These are phyloP conservation scores for Isatis lusitanica DNA, from an alignment of 441 rosid species.

Conservation along the genomic window DNA sequence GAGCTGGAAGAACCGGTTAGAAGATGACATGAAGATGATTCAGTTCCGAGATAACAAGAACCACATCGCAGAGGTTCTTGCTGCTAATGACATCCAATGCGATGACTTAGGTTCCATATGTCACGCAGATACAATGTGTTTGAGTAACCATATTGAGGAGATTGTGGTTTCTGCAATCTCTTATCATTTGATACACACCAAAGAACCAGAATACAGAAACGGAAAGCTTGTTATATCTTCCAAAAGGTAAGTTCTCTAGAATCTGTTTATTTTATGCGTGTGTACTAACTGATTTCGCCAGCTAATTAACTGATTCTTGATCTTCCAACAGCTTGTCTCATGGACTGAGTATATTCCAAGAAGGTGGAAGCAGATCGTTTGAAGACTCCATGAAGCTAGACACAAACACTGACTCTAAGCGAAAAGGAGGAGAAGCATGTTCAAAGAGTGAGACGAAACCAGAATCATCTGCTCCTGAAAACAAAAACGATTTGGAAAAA, in stretches of 20 bases:
- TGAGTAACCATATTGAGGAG: conserved; percentile 73
- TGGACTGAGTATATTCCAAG: conserved; percentile 82
- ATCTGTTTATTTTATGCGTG: neutral
- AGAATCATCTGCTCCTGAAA: conserved; percentile 48
- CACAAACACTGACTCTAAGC: conserved; percentile 63
- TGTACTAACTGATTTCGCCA: neutral
- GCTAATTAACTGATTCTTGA: neutral
- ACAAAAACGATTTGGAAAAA: conserved; percentile 55
- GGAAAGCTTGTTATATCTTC: conserved; percentile 91
- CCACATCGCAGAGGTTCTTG: conserved; percentile 83
- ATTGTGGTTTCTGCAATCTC: conserved; percentile 80
- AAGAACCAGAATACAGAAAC: conserved; percentile 79
- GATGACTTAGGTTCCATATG: conserved; percentile 76
- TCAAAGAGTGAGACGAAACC: conserved; percentile 60
- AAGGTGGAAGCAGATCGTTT: conserved; percentile 55
- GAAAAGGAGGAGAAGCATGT: conserved; percentile 43
- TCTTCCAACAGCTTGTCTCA: conserved; percentile 71
- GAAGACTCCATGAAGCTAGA: conserved; percentile 66
- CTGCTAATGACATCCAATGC: conserved; percentile 83
- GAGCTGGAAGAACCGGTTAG: conserved; percentile 76
- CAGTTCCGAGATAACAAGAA: conserved; percentile 84
- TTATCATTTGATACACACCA: conserved; percentile 64
- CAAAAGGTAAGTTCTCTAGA: conserved; percentile 42
- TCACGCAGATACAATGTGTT: conserved; percentile 64
- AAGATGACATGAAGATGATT: conserved; percentile 81